Evolutionary conservation across 768 basidiomycete species (phyloP), one percentile per base, ranked within the genome.

Genomic region (Hypsizygus marmoreus): DNA sequence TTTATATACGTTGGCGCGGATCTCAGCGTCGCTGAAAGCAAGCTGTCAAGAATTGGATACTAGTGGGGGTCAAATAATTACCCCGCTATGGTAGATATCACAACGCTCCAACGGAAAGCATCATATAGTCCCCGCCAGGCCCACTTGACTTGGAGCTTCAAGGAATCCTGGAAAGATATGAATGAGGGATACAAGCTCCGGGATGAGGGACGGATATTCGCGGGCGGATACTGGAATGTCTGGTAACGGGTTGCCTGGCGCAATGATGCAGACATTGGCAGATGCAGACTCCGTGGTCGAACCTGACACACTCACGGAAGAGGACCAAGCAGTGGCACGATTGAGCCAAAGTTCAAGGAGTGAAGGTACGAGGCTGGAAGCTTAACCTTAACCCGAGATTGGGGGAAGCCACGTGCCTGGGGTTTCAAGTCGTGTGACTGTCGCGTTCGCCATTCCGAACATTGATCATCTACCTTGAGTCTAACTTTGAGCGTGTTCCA

Each of bases 1-100:
- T 68, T 91, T 92, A 67, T 81, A 75, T 28, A 90, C 63, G 61
- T 89, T 85, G 44, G 76, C 71, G 12, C 87, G 84, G 45, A 92
- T 80, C 64, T 91, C 88, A 5, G 80, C 62, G 64, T 93, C 90
- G 54, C 88, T 91, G 59, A 35, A 43, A 49, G n/a, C n/a, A n/a
- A n/a, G n/a, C n/a, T n/a, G n/a, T 24, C 14, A 38, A 9, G 13
- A 28, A 16, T 19, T 13, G 12, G 25, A 45, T 25, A 7, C 23
- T 25, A 25, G 16, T 28, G 30, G 20, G 17, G 26, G 16, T 32
- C 40, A 40, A 40, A n/a, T 23, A 56, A 62, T 43, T 66, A 90
- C 88, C 79, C 79, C 32, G 74, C 65, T 30, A 85, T 71, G 1
- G 81, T 77, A 37, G 72, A 65, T 28, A 82, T 44, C 40, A 90